Evolutionary conservation across 2,329 filamentous ascomycete genomes (phyloP), one percentile per base, ranked within the genome.

Genomic region (Fusarium xylarioides): DNA sequence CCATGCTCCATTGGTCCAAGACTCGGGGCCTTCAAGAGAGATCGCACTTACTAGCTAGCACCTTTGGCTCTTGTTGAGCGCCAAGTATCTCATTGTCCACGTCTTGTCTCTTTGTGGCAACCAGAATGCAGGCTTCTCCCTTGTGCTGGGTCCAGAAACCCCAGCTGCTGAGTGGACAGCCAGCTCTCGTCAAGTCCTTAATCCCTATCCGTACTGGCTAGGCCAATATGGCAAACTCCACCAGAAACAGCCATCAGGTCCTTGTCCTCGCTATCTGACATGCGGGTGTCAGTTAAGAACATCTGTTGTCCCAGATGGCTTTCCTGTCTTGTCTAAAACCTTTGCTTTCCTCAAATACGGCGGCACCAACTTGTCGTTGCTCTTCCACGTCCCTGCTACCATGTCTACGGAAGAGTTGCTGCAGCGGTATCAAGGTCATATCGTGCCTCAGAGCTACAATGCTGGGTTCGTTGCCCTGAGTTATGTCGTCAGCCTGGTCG

Each of bases 401-500:
- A 78, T 78, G 76, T 75, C 75, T 43, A 68, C 70, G 19, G 66
- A 76, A 57, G 74, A 82, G 19, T 73, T 86, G 32, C 76, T 86
- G 37, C 73, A 76, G 35, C 69, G 82, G 69, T 87, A 86, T 68
- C 72, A 84, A 68, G 85, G 83, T 28, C 78, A 83, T 46, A 78
- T 87, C 23, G 85, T 88, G 30, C 85, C 86, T 30, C 82, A 84
- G 50, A 82, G 82, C 56, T 90, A 87, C 80, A 84, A 86, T 70
- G 82, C 86, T 8, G 89, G 90, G 43, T 92, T 93, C 75, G 87
- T 95, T 18, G 86, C 91, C 30, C 86, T 94, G 73, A 96, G 94
- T 78, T 90, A 93, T 70, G 85, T 93, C 73, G 93, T 94, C 76
- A 95, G 93, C 77, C 85, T 93, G 38, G 87, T 94, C 72, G 95